Base-by-base conservation (phyloP, 345 rosid genomes). In the Eucalyptus cloeziana region DNA sequence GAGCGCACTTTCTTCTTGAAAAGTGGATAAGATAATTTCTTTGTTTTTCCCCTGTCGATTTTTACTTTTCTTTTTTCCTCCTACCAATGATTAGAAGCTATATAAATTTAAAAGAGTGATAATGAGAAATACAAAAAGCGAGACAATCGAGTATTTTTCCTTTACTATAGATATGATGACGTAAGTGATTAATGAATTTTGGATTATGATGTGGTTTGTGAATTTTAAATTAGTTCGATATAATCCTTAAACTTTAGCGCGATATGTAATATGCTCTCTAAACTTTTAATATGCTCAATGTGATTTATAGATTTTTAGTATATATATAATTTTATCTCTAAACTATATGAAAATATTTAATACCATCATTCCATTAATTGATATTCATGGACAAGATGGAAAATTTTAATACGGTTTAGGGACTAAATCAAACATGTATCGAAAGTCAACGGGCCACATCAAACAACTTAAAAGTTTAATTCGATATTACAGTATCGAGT, bases 201-300 rank as follows among this genome's bases (percentile, higher is more conserved):
- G 6, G n/a, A n/a, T n/a, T 10, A 5, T 24, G 6, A 56, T 0
- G 30, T 24, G 30, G 6, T 56, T 0, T 19, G 19, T 52, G 0
- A 52, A 52, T 0, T 52, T 52, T 52, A 52, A 52, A 52, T 52
- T 52, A 52, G 0, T 52, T 52, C 1, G 10, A 52, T 52, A 52
- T 21, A 21, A 21, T 52, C 5, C 5, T 52, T 52, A 1, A 7
- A 52, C 25, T 21, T 52, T 52, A 52, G 5, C 2, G 2, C 2
- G 58, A 52, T 52, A 52, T 21, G 5, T 0, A 7, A 19, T 52
- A 52, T 52, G 2, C 2, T 52, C 2, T 24, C 6, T 25, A 25
- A 56, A 56, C 1, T 56, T 56, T 56, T 24, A 56, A 24, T 56
- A 21, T 3, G 4, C 10, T 52, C 0, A 21, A 52, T 52, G 1